Base-by-base conservation (phyloP, 2,329 filamentous ascomycete genomes). In the Colletotrichum phormii region DNA sequence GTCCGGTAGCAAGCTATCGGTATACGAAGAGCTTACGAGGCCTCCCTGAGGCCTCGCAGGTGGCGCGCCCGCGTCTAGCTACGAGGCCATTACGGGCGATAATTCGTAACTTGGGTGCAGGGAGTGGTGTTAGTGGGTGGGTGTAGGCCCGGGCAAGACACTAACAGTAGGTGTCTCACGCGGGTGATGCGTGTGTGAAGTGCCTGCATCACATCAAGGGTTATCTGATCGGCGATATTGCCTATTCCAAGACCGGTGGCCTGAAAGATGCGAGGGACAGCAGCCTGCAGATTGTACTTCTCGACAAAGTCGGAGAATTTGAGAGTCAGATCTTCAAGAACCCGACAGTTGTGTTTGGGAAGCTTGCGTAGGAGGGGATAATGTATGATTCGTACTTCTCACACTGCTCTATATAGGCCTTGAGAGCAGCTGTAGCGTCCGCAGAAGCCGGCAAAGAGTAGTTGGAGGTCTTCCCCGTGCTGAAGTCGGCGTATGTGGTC, bases 141-240 rank as follows among this genome's bases (percentile, higher is more conserved):
- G n/a, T n/a, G n/a, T n/a, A n/a, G n/a, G n/a, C n/a, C n/a, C n/a
- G n/a, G n/a, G n/a, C n/a, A n/a, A n/a, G n/a, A n/a, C n/a, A n/a
- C n/a, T n/a, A n/a, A n/a, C n/a, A n/a, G n/a, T n/a, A n/a, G n/a
- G n/a, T n/a, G n/a, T n/a, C n/a, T n/a, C n/a, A n/a, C n/a, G n/a
- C n/a, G n/a, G n/a, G n/a, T n/a, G n/a, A n/a, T n/a, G n/a, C n/a
- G n/a, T n/a, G n/a, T n/a, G n/a, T n/a, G n/a, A n/a, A n/a, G n/a
- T n/a, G 78, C 78, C 72, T 86, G 84, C 74, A 88, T 80, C 15
- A 87, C 80, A 74, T 86, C 86, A 7, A 89, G 67, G 0, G 85
- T 85, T n/a, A 83, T 81, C 12, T 80, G 74, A 4, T 81, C 79
- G 5, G 85, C 77, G 49, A 87, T 79, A 72, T 88, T 83, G 18